Evolutionary conservation across 768 basidiomycete species (phyloP).

Genomic region (Tricholomella constricta): DNA sequence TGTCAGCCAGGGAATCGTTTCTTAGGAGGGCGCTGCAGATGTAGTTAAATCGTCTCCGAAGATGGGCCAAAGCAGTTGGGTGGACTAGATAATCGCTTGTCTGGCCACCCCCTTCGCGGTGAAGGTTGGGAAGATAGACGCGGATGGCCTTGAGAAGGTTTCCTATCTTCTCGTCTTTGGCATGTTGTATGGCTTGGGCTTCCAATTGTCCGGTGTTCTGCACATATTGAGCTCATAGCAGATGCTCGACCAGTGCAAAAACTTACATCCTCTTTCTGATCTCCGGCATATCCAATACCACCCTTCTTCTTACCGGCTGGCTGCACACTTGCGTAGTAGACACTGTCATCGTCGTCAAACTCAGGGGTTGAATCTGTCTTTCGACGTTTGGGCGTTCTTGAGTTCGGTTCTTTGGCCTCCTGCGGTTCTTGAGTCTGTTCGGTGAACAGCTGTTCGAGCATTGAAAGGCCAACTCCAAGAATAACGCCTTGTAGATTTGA

Average conservation of each 20-base stretch:
- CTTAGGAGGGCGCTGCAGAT: slow-evolving; percentile 83
- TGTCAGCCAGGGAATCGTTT: slow-evolving; percentile 92
- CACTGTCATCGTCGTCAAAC: slow-evolving; percentile 55
- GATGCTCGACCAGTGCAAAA: neutral
- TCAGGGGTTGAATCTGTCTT: slow-evolving; percentile 38
- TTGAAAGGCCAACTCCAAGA: slow-evolving; percentile 86
- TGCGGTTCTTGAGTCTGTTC: slow-evolving; percentile 47
- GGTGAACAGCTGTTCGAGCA: slow-evolving; percentile 75
- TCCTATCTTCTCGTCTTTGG: slow-evolving; percentile 75
- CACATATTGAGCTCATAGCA: slow-evolving; percentile 2
- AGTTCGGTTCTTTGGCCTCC: slow-evolving; percentile 35
- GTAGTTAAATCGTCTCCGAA: slow-evolving; percentile 88
- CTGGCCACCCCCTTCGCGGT: slow-evolving; percentile 72
- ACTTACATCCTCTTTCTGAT: slow-evolving; percentile 82
- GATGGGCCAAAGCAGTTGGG: slow-evolving; percentile 88
- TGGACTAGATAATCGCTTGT: slow-evolving; percentile 92
- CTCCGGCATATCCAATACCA: slow-evolving; percentile 88
- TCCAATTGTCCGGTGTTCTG: slow-evolving; percentile 82
- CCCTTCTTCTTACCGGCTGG: slow-evolving; percentile 70
- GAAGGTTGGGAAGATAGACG: slow-evolving; percentile 81
- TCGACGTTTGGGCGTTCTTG: slow-evolving; percentile 46
- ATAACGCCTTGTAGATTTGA: slow-evolving; percentile 87
- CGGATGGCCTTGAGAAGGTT: slow-evolving; percentile 70
- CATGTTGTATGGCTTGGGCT: slow-evolving; percentile 70
- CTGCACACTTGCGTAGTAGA: slow-evolving; percentile 38